These are phyloP conservation scores for Cyanophora paradoxa DNA, from an alignment of 78 protist genomes.

Conservation along the genomic window DNA sequence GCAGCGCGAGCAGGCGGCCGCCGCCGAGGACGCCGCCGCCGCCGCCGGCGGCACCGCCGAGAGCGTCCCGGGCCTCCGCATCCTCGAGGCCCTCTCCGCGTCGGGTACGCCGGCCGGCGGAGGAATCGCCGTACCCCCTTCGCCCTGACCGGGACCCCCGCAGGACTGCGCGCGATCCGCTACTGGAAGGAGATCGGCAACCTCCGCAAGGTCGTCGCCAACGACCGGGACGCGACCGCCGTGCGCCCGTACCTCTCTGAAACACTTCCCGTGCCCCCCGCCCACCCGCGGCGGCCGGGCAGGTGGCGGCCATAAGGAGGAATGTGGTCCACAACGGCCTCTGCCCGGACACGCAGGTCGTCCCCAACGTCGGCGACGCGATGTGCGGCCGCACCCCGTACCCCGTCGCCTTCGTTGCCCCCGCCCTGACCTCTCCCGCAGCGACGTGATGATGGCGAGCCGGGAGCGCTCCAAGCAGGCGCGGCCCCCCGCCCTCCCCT, in stretches of 20 bases:
- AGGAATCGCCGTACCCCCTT: neutral
- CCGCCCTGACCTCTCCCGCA: neutral
- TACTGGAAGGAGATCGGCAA: conserved; percentile 70
- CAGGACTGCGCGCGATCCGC: conserved; percentile 82
- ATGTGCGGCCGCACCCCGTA: neutral
- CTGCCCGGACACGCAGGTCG: neutral
- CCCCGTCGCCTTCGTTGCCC: neutral
- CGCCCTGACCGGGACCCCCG: neutral
- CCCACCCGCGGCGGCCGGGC: neutral
- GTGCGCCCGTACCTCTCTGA: conserved; percentile 21
- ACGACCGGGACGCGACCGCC: conserved; percentile 82
- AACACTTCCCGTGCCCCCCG: neutral
- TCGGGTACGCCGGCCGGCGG: conserved; percentile 54
- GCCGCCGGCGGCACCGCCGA: conserved; percentile 3
- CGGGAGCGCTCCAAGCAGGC: neutral
- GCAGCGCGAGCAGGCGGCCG: neutral
- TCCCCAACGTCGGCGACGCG: neutral
- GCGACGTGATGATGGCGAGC: neutral
- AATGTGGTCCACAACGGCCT: too few relatives aligned
- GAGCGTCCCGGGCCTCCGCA: conserved; percentile 39
- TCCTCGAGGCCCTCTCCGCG: conserved; percentile 95
- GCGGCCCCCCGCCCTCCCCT: neutral
- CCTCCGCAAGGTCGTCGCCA: conserved; percentile 65
- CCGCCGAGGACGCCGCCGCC: neutral
- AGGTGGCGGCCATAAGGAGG: neutral